A percentile compares a stretch with the other conserved stretches of the same genome.
Conservation (phyloP, 495 filamentous ascomycete species). For the Talaromyces nanjingensis region DNA sequence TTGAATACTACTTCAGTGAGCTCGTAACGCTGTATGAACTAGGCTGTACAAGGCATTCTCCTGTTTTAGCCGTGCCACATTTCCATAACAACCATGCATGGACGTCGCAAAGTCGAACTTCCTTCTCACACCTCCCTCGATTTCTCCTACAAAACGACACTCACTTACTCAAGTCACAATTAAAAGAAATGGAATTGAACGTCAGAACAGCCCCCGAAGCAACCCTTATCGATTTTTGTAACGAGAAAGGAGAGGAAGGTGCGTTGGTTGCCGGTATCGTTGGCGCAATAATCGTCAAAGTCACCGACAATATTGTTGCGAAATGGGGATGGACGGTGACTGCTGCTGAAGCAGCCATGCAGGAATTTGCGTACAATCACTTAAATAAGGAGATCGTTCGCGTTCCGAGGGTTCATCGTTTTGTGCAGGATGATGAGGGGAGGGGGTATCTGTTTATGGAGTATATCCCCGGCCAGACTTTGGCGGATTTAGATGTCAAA, state of each 20-base stretch:
- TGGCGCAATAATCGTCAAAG: slow-evolving; percentile 11
- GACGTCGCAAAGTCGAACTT: no score
- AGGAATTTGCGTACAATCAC: slow-evolving; percentile 10
- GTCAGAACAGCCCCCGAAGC: neutral
- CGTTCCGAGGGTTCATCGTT: slow-evolving; percentile 5
- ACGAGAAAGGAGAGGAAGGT: slow-evolving; percentile 1
- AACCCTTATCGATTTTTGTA: neutral
- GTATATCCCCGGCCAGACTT: slow-evolving; percentile 7
- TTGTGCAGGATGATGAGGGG: neutral
- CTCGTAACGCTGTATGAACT: no score
- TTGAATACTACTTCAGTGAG: no score
- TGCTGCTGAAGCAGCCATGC: slow-evolving; percentile 12
- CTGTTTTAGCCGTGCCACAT: no score
- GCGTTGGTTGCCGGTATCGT: neutral
- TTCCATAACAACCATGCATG: no score
- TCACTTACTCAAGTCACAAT: neutral
- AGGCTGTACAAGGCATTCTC: no score
- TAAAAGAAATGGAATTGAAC: neutral
- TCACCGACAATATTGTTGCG: slow-evolving; percentile 4
- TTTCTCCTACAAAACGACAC: neutral
- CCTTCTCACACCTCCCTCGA: neutral
- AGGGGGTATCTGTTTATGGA: slow-evolving; percentile 11
- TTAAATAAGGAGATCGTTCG: no score
- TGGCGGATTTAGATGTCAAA: neutral
- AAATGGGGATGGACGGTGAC: slow-evolving; percentile 12